A percentile compares a stretch with the other conserved stretches of the same genome.
Conservation (phyloP, 2,329 filamentous ascomycete genomes). For the Hyphodiscus sp. region DNA sequence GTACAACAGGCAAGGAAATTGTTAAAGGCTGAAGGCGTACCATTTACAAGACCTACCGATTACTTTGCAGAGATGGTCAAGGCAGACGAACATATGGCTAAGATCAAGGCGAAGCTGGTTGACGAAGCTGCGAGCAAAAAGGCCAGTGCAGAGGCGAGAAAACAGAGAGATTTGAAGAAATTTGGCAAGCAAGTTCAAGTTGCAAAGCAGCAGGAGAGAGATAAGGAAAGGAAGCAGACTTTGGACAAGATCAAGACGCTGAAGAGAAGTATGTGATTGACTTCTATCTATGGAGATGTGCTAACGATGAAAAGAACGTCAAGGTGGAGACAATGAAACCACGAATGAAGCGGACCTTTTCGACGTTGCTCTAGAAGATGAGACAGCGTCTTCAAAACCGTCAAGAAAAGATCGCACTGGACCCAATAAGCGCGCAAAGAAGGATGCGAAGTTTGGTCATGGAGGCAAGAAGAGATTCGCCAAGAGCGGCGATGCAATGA, state of each 20-base stretch:
- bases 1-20: constrained; percentile 65
- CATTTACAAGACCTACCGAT: constrained; percentile 84
- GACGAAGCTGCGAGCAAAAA: constrained; percentile 91
- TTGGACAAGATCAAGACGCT: constrained; percentile 91
- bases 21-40: constrained; percentile 73
- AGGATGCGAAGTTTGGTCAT: constrained; percentile 90
- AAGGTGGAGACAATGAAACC: constrained; percentile 52
- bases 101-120: constrained; percentile 86
- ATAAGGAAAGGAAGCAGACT: constrained; percentile 86
- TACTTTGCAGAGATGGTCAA: constrained; percentile 99
- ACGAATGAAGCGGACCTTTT: constrained; percentile 82
- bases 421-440: constrained; percentile 81
- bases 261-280: constrained; percentile 75
- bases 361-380: constrained; percentile 74
- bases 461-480: constrained; percentile 89
- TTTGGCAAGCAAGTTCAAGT: constrained; percentile 98
- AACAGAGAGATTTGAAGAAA: constrained; percentile 93
- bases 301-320: constrained; percentile 59
- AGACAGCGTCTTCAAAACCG: constrained; percentile 31
- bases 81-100: constrained; percentile 96
- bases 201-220: constrained; percentile 88
- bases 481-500: constrained; percentile 86
- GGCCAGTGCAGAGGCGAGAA: constrained; percentile 82
- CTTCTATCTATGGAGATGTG: constrained; percentile 10
- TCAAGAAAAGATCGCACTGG: constrained; percentile 35